These are phyloP conservation scores for Solanum chmielewskii DNA, from an alignment of 257 asterid species.

Conservation along the genomic window DNA sequence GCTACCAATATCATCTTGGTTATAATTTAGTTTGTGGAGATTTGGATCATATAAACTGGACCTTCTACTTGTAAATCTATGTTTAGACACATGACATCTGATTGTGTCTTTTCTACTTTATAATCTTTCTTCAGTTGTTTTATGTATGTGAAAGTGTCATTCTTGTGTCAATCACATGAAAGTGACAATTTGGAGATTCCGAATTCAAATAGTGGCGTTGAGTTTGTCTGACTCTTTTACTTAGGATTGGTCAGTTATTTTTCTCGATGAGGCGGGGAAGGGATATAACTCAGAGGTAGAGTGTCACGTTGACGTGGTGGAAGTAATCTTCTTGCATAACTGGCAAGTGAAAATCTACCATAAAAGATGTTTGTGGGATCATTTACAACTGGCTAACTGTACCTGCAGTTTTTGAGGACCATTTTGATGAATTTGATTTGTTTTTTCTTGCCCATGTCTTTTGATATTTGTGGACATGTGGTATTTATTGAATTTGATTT, in stretches of 20 bases:
- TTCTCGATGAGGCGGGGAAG: neutral
- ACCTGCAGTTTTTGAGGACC: neutral
- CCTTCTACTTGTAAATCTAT: neutral
- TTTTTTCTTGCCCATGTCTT: neutral
- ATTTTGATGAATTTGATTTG: neutral
- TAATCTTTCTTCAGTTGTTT: neutral
- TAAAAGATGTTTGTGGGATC: neutral
- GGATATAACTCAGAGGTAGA: neutral
- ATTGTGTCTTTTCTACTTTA: neutral
- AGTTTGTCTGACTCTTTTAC: neutral
- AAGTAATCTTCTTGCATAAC: neutral
- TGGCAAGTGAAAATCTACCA: neutral
- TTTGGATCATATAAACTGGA: neutral
- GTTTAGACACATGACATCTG: neutral
- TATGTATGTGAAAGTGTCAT: neutral
- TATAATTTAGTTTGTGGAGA: neutral
- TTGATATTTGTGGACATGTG: neutral
- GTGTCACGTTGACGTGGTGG: neutral
- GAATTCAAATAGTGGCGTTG: neutral
- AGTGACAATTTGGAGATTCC: neutral
- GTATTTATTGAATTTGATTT: neutral
- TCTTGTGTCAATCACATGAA: neutral
- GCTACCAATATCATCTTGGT: conserved; percentile 2
- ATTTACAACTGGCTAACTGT: neutral
- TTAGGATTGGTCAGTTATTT: neutral